Percentiles rank a stretch among this genome's conserved stretches.
These are phyloP conservation scores for Lophium mytilinum DNA, from an alignment of 495 filamentous ascomycete genomes.

Conservation along the genomic window DNA sequence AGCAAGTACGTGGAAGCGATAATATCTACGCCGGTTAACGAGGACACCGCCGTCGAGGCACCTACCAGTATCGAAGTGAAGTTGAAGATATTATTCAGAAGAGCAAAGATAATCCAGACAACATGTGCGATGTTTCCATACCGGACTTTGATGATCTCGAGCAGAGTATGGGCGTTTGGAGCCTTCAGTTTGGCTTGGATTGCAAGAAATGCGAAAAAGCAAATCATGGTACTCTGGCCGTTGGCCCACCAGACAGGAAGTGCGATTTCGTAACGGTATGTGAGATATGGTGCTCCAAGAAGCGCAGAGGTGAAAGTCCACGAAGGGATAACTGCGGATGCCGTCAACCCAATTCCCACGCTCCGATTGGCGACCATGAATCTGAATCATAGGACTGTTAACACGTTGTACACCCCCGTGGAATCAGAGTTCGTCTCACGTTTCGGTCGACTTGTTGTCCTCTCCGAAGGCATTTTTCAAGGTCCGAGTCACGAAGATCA, in stretches of 20 bases:
- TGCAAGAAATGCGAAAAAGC: too few relatives aligned
- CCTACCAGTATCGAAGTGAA: slow-evolving; percentile 20
- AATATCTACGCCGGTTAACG: slow-evolving; percentile 22
- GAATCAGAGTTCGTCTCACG: too few relatives aligned
- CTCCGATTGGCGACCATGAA: slow-evolving; percentile 26
- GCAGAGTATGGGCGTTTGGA: slow-evolving; percentile 39
- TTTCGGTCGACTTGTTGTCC: too few relatives aligned
- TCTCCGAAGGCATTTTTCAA: too few relatives aligned
- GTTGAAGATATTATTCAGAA: not conserved
- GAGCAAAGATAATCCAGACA: slow-evolving; percentile 25
- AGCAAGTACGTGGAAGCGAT: slow-evolving; percentile 6
- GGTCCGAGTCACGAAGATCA: too few relatives aligned
- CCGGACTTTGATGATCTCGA: slow-evolving; percentile 36
- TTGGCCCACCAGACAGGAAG: not conserved
- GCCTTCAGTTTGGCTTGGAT: slow-evolving; percentile 35
- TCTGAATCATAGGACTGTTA: too few relatives aligned
- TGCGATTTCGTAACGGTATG: not conserved
- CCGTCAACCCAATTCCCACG: not conserved
- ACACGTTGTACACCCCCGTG: too few relatives aligned
- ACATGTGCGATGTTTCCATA: slow-evolving; percentile 34
- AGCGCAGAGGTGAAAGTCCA: not conserved
- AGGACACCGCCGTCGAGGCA: slow-evolving; percentile 21
- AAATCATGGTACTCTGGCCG: not conserved
- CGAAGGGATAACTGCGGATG: not conserved
- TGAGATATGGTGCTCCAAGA: too few relatives aligned